Percentiles rank a stretch among this genome's conserved stretches.
These are phyloP conservation scores for Hanseniaspora osmophila DNA, from an alignment of 805 yeast species.

Conservation along the genomic window DNA sequence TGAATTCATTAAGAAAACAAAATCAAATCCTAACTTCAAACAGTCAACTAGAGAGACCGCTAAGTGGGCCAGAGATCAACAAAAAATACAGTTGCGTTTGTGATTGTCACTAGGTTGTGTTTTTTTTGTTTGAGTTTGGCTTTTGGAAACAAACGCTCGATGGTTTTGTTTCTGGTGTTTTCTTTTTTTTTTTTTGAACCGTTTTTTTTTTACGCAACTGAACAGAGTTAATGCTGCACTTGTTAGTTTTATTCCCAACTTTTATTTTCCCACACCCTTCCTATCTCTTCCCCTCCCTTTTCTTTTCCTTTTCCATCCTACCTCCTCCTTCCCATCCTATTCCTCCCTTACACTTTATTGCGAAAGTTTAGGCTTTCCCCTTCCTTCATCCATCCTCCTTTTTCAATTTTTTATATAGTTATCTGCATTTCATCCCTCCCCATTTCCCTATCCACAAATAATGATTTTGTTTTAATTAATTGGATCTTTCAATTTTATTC, in stretches of 20 bases:
- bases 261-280: slow-evolving; percentile 5
- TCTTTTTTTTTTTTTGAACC: slow-evolving; percentile 2
- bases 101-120: slow-evolving; percentile 10
- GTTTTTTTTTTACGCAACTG: neutral
- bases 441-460: slow-evolving; percentile 4
- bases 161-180: slow-evolving; percentile 1
- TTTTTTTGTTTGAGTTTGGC: slow-evolving; percentile 2
- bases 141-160: neutral
- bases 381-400: slow-evolving; percentile 4
- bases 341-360: slow-evolving; percentile 6
- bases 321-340: slow-evolving; percentile 5
- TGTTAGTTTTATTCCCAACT: slow-evolving; percentile 1
- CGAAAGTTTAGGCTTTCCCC: slow-evolving; percentile 4
- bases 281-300: slow-evolving; percentile 5
- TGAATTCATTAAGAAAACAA: slow-evolving; percentile 58
- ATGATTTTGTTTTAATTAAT: no score
- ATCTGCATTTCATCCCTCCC: slow-evolving; percentile 7
- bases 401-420: slow-evolving; percentile 6
- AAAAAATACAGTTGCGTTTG: slow-evolving; percentile 18
- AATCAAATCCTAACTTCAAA: slow-evolving; percentile 46
- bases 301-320: slow-evolving; percentile 5
- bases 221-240: neutral
- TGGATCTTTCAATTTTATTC: no score
- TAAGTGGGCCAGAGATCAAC: slow-evolving; percentile 86
- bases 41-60: slow-evolving; percentile 79